phyloP scores from a whole-genome alignment of 2,329 filamentous ascomycete genomes.

The Fusarium setosum region DNA sequence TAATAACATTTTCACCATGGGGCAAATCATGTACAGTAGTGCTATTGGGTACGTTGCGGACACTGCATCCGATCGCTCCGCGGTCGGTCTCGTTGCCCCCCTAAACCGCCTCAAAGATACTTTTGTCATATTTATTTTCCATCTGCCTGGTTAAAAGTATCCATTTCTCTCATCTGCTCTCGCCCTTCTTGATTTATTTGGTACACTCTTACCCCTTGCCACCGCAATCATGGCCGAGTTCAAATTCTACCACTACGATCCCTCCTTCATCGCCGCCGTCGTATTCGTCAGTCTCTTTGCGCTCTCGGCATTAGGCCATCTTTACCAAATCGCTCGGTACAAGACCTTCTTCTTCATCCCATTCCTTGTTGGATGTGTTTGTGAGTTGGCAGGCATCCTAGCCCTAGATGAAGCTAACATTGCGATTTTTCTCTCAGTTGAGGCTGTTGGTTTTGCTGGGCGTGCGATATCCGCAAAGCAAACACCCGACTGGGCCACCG shows the following conservation, averaged over 20 bases:
- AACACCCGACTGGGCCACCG: constrained; percentile 46
- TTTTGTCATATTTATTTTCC: no score
- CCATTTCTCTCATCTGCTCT: neutral
- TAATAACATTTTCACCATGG: neutral
- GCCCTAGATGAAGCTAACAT: neutral
- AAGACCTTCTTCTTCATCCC: constrained; percentile 63
- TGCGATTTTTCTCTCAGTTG: constrained; percentile 23
- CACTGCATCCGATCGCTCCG: no score
- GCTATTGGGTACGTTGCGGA: no score
- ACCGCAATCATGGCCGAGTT: constrained; percentile 9
- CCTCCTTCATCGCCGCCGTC: constrained; percentile 54
- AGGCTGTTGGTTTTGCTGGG: constrained; percentile 54
- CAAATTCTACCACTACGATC: constrained; percentile 58
- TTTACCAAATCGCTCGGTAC: constrained; percentile 51
- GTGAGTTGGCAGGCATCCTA: constrained; percentile 47
- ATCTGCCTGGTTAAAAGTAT: neutral
- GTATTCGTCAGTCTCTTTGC: constrained; percentile 53
- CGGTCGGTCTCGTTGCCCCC: no score
- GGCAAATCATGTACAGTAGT: no score
- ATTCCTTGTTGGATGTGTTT: constrained; percentile 58
- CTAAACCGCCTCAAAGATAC: no score
- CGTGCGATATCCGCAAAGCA: constrained; percentile 56
- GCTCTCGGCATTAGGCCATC: constrained; percentile 49
- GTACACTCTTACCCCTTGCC: no score
- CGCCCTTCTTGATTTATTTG: neutral